A percentile compares a stretch with the other conserved stretches of the same genome.
Evolutionary conservation across 306 rosid species (phyloP).

Genomic region (Casuarina equisetifolia): DNA sequence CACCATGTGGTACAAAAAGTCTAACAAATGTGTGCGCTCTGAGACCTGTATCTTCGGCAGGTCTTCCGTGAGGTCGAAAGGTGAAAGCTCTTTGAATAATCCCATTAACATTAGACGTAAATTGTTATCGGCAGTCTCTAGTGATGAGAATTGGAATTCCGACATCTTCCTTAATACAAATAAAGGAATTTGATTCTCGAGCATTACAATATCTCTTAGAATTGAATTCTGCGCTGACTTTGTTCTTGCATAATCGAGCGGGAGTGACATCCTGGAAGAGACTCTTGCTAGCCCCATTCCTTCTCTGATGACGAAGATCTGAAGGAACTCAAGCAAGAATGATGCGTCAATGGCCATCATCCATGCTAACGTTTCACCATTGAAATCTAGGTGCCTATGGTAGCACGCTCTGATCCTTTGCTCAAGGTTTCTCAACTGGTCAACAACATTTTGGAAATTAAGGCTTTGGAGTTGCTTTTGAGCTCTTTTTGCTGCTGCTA

Average conservation of each 20-base stretch:
- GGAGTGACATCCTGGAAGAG: conserved; percentile 62
- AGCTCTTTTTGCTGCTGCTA: conserved; percentile 55
- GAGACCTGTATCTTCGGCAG: conserved; percentile 44
- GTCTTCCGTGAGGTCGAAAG: conserved; percentile 49
- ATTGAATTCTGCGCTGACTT: conserved; percentile 16
- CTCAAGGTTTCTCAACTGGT: conserved; percentile 50
- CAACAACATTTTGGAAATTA: conserved; percentile 47
- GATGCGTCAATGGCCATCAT: conserved; percentile 74
- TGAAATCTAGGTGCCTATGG: conserved; percentile 68
- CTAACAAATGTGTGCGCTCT: conserved; percentile 56
- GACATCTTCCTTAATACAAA: conserved; percentile 58
- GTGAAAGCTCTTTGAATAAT: conserved; percentile 57
- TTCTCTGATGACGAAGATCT: conserved; percentile 46
- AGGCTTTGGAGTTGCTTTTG: conserved; percentile 46
- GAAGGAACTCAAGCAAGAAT: conserved; percentile 71
- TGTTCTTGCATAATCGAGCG: conserved; percentile 46
- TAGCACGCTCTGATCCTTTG: conserved; percentile 53
- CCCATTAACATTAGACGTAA: conserved; percentile 54
- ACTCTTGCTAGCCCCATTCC: conserved; percentile 11
- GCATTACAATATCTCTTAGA: conserved; percentile 70
- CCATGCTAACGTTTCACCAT: conserved; percentile 72
- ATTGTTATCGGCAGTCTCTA: conserved; percentile 46
- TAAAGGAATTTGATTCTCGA: conserved; percentile 80
- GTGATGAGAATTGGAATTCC: conserved; percentile 44
- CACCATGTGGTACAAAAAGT: conserved; percentile 54